These are phyloP conservation scores for Chytriomyces sp. DNA, from an alignment of 192 early-diverging fungal genomes.

Conservation along the genomic window DNA sequence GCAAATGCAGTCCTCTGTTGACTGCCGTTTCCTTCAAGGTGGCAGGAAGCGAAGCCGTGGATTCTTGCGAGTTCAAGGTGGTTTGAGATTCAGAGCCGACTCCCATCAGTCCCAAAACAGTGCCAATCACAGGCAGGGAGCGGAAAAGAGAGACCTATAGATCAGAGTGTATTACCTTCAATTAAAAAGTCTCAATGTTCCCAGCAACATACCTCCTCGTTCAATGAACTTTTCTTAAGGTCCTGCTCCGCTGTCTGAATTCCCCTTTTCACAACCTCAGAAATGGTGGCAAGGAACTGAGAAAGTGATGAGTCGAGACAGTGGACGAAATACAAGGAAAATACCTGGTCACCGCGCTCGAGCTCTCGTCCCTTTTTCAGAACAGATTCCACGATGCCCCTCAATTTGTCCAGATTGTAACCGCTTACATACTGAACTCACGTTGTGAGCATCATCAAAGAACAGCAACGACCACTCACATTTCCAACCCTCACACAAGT, in stretches of 20 bases:
- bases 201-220: background rate
- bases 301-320: background rate
- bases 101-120: constrained; percentile 20
- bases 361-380: constrained; percentile 15
- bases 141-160: constrained; percentile 7
- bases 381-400: background rate
- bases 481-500: constrained; percentile 2
- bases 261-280: constrained; percentile 11
- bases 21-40: background rate
- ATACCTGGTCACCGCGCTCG: constrained; percentile 16
- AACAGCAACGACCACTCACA: background rate
- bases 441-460: background rate
- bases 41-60: too few relatives aligned
- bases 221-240: background rate
- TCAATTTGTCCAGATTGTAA: background rate
- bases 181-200: background rate
- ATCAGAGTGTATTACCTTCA: background rate
- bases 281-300: constrained; percentile 19
- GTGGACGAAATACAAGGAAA: background rate
- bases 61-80: background rate
- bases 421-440: background rate
- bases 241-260: constrained; percentile 17
- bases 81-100: background rate
- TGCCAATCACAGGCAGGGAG: constrained; percentile 22
- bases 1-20: background rate